Base-by-base conservation (phyloP, 2,329 filamentous ascomycete genomes). In the Xylariaceae sp. region DNA sequence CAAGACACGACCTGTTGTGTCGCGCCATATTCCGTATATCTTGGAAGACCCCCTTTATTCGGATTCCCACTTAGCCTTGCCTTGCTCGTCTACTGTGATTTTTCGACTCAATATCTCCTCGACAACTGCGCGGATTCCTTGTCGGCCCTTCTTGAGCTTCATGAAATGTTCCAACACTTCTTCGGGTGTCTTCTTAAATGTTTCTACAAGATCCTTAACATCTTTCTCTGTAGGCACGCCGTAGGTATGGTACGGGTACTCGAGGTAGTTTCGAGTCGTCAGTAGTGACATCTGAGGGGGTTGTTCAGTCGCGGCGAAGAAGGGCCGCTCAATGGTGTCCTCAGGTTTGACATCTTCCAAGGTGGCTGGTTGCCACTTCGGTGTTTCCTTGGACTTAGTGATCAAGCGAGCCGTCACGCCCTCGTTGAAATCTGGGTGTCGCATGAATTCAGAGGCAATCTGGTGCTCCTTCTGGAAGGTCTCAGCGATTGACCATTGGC, bases 391-490 rank as follows among this genome's bases (percentile, higher is more conserved):
- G 13, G 71, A 76, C 67, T 71, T 70, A 69, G 85, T 81, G 67
- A 94, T 82, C 47, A 99, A 81, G 53, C 88, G 82, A 23, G 91
- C 88, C 55, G 85, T 85, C n/a, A 99, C 93, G 56, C 94, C 94
- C 76, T 96, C 90, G 49, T 86, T 86, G 71, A 99, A 99, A 75
- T 99, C 94, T 3, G 85, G 88, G 73, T 94, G 88, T 58, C 82
- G 81, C 93, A 99, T 97, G 78, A 99, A 97, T 64, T 86, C 84
- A 60, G 82, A 78, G 1, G 93, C 92, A 61, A 99, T 91, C 70
- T 88, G 82, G 75, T 94, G 84, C 78, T 99, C 94, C 64, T 86
- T 86, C 71, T 87, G 80, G 80, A 97, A 99, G 0, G 93, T 87
- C 75, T 96, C 83, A 13, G 82, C 78, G 68, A 99, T 96, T 64